These are phyloP conservation scores for Fomitopsis palustris DNA, from an alignment of 1,284 basidiomycete genomes.

Conservation along the genomic window DNA sequence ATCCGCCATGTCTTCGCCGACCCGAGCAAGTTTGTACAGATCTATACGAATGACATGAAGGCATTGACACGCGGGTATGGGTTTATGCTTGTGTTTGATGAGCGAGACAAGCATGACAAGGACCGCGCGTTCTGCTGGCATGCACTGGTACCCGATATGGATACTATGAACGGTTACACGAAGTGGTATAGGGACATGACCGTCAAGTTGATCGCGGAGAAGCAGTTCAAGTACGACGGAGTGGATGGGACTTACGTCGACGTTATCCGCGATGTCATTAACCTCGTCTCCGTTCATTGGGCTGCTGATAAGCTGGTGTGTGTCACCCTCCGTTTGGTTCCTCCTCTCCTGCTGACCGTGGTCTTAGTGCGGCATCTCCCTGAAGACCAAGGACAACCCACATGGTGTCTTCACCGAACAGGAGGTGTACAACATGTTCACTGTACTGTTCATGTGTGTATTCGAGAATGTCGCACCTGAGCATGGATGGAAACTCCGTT, in stretches of 20 bases:
- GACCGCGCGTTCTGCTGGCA: neutral
- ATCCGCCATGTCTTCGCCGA: neutral
- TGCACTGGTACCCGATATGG: neutral
- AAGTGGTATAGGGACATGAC: constrained; percentile 38
- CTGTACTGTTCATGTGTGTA: constrained; percentile 50
- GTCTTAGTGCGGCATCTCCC: constrained; percentile 52
- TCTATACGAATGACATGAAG: neutral
- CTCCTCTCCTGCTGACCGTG: neutral
- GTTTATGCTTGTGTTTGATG: neutral
- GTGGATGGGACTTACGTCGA: constrained; percentile 48
- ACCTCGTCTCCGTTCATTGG: constrained; percentile 55
- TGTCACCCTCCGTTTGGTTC: constrained; percentile 4
- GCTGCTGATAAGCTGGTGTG: constrained; percentile 59
- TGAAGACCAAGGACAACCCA: constrained; percentile 49
- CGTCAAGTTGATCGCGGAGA: constrained; percentile 33
- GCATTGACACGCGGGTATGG: neutral
- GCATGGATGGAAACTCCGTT: neutral
- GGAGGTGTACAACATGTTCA: constrained; percentile 48
- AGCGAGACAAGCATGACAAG: neutral
- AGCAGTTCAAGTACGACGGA: constrained; percentile 34
- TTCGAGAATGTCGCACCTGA: neutral
- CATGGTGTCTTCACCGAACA: constrained; percentile 48
- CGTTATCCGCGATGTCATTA: constrained; percentile 73
- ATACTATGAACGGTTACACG: constrained; percentile 16
- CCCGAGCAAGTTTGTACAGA: neutral